Evolutionary conservation across 805 yeast genomes (phyloP), one percentile per base, ranked within the genome.

Genomic region (Ogataea methanolica): DNA sequence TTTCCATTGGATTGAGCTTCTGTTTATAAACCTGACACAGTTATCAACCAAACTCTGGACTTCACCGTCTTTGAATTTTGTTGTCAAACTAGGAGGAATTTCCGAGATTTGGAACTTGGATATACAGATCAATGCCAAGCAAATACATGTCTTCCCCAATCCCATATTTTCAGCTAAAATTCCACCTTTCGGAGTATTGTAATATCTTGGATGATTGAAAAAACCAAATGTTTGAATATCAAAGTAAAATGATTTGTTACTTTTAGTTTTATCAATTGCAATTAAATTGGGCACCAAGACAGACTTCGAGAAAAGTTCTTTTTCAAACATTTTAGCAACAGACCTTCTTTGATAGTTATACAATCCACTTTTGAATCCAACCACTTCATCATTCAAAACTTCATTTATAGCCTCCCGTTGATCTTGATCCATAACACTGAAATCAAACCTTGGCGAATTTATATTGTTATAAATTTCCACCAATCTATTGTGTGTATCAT

Each of bases 131-230:
- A 81, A 64, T 4, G 82, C 78, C 26, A 82, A 62, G 54, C 84
- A 79, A 5, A 81, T 80, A 42, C 80, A 71, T 0, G 87, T 81
- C 57, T 81, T 81, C 0, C 87, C 87, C 36, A 80, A 65, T 0
- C 87, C 87, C 86, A 81, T 81, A 71, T 80, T 80, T 48, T 81
- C 87, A 1, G 85, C 85, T 15, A 81, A 60, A 5, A 81, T 78
- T 0, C 86, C 87, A 17, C 86, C 86, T 53, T 76, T 66, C 0
- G 86, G 81, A 2, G 80, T 66, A 14, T 55, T 55, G 52, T 71
- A 79, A 4, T 61, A 56, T 19, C 70, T 75, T 0, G 86, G 80
- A 3, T 58, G 48, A 1, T 26, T 19, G 21, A 56, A 60, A 31
- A 79, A 63, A 3, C 53, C 51, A 33, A 68, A 52, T 0, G 53